Base-by-base conservation (phyloP, 495 filamentous ascomycete genomes). In the Cercophora sp. region DNA sequence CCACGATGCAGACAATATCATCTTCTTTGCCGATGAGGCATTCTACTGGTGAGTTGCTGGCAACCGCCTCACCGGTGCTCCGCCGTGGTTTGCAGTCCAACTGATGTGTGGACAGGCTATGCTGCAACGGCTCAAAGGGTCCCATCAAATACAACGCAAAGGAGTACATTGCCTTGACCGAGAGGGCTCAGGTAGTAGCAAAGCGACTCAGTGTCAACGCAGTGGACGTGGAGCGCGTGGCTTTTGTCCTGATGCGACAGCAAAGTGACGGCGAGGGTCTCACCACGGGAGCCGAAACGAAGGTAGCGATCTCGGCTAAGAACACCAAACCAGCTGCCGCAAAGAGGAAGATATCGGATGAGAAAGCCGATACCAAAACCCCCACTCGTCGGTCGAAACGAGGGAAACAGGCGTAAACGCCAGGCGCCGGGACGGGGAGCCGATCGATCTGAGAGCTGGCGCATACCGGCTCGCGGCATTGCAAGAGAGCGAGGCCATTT, bases 21-120 rank as follows among this genome's bases (percentile, higher is more conserved):
- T 87, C 1, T 92, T 90, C 65, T 91, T 87, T 68, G 85, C 84
- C 23, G 87, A 92, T 56, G 86, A 91, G 69, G 70, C 81, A 18
- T 90, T 80, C 62, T 73, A 82, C 51, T 91, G 85, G 85, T n/a
- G n/a, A n/a, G n/a, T n/a, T n/a, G n/a, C n/a, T n/a, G n/a, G n/a
- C n/a, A n/a, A n/a, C n/a, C n/a, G n/a, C n/a, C n/a, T n/a, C n/a
- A n/a, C n/a, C n/a, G n/a, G n/a, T n/a, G n/a, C n/a, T n/a, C n/a
- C n/a, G n/a, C n/a, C n/a, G n/a, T n/a, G n/a, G n/a, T n/a, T n/a
- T n/a, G n/a, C n/a, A n/a, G n/a, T n/a, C n/a, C n/a, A n/a, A n/a
- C n/a, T n/a, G n/a, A n/a, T n/a, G n/a, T n/a, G n/a, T n/a, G n/a
- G n/a, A n/a, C n/a, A n/a, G n/a, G n/a, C 59, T 86, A 11, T 79